phyloP scores from a whole-genome alignment of 192 early-diverging fungal species.

The Chytriomyces confervae region DNA sequence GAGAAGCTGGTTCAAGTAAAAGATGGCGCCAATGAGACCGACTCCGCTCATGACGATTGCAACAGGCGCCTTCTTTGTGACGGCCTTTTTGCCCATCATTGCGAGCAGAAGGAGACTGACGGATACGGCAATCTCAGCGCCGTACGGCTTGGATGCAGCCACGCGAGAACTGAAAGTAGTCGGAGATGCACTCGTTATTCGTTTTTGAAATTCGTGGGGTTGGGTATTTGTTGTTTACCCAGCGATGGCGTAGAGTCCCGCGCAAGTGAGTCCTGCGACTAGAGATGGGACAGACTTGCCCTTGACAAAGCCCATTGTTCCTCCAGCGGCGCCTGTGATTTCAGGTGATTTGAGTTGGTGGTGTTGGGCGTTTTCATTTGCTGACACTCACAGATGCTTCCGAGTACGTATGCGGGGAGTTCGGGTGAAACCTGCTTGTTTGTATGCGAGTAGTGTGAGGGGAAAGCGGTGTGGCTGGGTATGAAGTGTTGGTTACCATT shows the following conservation, averaged over 20 bases:
- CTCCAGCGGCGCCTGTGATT: constrained; percentile 52
- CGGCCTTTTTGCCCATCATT: constrained; percentile 52
- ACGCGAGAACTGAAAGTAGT: no score
- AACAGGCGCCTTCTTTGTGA: constrained; percentile 44
- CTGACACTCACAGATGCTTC: constrained; percentile 9
- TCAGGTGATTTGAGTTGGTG: background rate
- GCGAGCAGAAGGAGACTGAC: constrained; percentile 47
- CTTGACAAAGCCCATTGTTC: constrained; percentile 49
- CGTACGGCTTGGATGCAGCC: constrained; percentile 31
- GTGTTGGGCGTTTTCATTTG: background rate
- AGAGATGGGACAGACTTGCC: constrained; percentile 49
- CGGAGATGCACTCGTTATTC: no score
- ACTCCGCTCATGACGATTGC: constrained; percentile 41
- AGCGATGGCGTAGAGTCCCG: constrained; percentile 46
- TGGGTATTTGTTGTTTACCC: constrained; percentile 29
- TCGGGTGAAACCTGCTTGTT: background rate
- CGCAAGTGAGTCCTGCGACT: constrained; percentile 55
- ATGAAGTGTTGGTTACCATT: background rate
- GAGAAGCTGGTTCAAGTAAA: background rate
- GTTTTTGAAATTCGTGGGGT: no score
- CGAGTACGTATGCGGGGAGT: constrained; percentile 25
- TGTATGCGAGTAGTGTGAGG: background rate
- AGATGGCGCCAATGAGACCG: constrained; percentile 18
- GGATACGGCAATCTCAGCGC: constrained; percentile 53
- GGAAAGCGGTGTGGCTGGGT: background rate